These are phyloP conservation scores for Salix udensis DNA, from an alignment of 345 rosid genomes.

Conservation along the genomic window DNA sequence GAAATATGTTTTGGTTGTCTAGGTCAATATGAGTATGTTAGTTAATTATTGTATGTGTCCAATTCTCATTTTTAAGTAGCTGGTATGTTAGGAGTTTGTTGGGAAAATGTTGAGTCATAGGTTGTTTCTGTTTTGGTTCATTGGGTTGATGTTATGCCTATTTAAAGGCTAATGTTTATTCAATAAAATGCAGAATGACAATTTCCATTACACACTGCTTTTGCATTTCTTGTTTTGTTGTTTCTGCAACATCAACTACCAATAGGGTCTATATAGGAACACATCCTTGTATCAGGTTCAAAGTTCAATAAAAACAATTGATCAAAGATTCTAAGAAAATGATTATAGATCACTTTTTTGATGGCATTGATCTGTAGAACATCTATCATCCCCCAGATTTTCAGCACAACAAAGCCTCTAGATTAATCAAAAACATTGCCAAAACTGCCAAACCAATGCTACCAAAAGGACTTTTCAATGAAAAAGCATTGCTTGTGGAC, in stretches of 20 bases:
- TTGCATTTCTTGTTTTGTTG: no score
- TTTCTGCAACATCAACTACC: neutral
- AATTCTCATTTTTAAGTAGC: no score
- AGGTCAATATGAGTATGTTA: no score
- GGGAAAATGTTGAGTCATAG: no score
- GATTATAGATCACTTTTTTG: neutral
- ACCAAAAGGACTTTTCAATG: conserved; percentile 11
- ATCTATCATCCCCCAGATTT: neutral
- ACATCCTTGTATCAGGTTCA: neutral
- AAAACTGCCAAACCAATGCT: conserved; percentile 20
- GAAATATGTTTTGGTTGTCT: no score
- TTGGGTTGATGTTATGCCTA: no score
- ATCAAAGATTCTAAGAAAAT: neutral
- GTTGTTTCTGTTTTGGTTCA: no score
- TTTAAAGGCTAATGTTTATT: no score
- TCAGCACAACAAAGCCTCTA: neutral
- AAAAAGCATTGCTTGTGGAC: conserved; percentile 37
- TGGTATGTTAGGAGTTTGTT: no score
- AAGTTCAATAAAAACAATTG: neutral
- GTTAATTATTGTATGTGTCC: no score
- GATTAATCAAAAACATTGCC: conserved; percentile 16
- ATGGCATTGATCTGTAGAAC: neutral
- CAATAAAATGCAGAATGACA: no score
- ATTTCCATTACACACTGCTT: no score
- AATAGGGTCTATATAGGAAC: neutral